These are phyloP conservation scores for Penicillium expansum DNA, from an alignment of 2,329 filamentous ascomycete genomes.

Conservation along the genomic window DNA sequence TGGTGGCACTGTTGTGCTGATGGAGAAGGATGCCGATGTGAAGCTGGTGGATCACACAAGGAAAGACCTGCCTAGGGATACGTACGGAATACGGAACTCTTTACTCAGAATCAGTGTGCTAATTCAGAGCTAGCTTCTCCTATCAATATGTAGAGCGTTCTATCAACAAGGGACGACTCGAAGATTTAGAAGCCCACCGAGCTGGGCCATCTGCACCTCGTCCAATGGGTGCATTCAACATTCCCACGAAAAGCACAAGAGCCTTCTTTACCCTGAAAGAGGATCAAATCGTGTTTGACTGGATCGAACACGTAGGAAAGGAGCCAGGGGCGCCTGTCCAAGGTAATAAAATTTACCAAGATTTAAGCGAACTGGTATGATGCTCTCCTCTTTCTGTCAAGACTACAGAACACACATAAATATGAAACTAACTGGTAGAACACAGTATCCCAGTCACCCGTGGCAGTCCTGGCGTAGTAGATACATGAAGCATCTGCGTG, in stretches of 20 bases:
- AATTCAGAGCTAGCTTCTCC: conserved; percentile 44
- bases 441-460: conserved; percentile 45
- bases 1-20: conserved; percentile 53
- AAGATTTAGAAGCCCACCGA: conserved; percentile 48
- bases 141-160: conserved; percentile 59
- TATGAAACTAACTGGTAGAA: not conserved
- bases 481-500: conserved; percentile 43
- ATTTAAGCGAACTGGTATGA: conserved; percentile 40
- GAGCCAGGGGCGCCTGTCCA: conserved; percentile 29
- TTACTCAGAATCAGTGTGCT: conserved; percentile 1
- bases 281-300: conserved; percentile 47
- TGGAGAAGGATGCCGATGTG: conserved; percentile 58
- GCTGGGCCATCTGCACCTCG: conserved; percentile 48
- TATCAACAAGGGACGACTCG: conserved; percentile 48
- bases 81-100: conserved; percentile 40
- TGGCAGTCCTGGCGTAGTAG: conserved; percentile 51
- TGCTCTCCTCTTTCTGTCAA: not conserved
- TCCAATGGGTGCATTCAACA: conserved; percentile 43
- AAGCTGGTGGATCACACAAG: conserved; percentile 58
- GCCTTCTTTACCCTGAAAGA: conserved; percentile 42
- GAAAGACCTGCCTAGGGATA: conserved; percentile 50
- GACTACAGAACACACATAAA: not conserved
- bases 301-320: conserved; percentile 39
- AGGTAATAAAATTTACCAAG: conserved; percentile 48
- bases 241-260: conserved; percentile 34